phyloP scores from a whole-genome alignment of 345 rosid species.

The Salix dunnii region DNA sequence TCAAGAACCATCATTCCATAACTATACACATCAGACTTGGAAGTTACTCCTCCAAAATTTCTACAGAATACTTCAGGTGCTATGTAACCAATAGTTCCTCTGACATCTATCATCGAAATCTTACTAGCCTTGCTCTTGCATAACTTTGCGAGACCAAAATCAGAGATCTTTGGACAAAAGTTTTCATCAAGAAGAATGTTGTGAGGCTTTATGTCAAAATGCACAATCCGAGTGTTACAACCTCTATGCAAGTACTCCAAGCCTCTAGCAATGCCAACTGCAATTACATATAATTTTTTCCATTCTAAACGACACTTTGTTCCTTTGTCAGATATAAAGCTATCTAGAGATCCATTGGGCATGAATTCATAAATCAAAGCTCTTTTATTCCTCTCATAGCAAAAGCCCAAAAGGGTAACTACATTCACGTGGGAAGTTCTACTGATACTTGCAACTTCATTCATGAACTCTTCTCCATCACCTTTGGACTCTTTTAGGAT shows the following conservation, averaged over 20 bases:
- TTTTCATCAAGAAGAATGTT: neutral
- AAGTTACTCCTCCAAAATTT: conserved; percentile 12
- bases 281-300: conserved; percentile 15
- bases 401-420: conserved; percentile 40
- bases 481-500: conserved; percentile 14
- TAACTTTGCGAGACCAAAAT: conserved; percentile 11
- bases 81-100: neutral
- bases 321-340: neutral
- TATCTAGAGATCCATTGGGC: conserved; percentile 35
- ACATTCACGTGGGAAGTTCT: conserved; percentile 35
- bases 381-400: conserved; percentile 23
- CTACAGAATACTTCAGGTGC: conserved; percentile 9
- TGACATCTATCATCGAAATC: neutral
- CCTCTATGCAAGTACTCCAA: conserved; percentile 11
- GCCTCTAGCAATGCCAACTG: conserved; percentile 15
- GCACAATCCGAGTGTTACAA: conserved; percentile 9
- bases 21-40: conserved; percentile 26
- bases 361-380: conserved; percentile 31
- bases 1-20: conserved; percentile 37
- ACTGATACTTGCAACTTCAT: conserved; percentile 37
- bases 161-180: conserved; percentile 1
- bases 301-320: neutral
- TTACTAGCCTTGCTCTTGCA: conserved; percentile 9
- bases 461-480: conserved; percentile 36
- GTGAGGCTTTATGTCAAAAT: conserved; percentile 1